Evolutionary conservation across 179 eudicot species (phyloP).

Genomic region (Patellifolia procumbens): DNA sequence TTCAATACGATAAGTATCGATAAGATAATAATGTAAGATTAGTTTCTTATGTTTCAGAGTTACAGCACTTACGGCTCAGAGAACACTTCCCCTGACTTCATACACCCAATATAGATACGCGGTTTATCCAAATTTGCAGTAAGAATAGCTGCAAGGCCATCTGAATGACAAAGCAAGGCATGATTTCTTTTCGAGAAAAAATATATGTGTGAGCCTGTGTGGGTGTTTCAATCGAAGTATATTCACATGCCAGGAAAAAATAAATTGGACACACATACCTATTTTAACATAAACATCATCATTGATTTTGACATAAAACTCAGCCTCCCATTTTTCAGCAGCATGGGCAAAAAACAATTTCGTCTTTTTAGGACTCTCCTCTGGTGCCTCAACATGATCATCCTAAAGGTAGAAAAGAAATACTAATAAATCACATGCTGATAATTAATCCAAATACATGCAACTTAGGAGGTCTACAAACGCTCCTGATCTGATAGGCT

Average conservation of each 20-base stretch:
- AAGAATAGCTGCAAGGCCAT: conserved; percentile 76
- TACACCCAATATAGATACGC: conserved; percentile 84
- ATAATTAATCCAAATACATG: background rate
- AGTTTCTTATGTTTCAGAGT: background rate
- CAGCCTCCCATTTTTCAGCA: conserved; percentile 85
- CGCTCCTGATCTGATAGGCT: background rate
- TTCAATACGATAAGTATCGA: background rate
- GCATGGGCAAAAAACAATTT: conserved; percentile 72
- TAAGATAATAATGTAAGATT: background rate
- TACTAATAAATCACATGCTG: background rate
- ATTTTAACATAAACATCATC: conserved; percentile 81
- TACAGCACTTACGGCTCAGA: conserved; percentile 71
- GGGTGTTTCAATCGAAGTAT: background rate
- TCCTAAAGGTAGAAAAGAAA: conserved; percentile 38
- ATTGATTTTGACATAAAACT: conserved; percentile 82
- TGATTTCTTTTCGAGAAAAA: background rate
- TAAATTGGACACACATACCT: conserved; percentile 48
- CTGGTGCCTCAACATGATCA: conserved; percentile 71
- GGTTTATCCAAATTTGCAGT: conserved; percentile 64
- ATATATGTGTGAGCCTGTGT: background rate
- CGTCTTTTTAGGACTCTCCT: conserved; percentile 63
- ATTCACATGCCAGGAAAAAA: conserved; percentile 14
- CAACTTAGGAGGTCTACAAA: background rate
- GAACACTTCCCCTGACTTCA: conserved; percentile 94
- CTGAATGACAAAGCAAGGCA: conserved; percentile 42